A percentile compares a stretch with the other conserved stretches of the same genome.
phyloP scores from a whole-genome alignment of 2,329 filamentous ascomycete species.

The Penicillium fuscoglaucum region DNA sequence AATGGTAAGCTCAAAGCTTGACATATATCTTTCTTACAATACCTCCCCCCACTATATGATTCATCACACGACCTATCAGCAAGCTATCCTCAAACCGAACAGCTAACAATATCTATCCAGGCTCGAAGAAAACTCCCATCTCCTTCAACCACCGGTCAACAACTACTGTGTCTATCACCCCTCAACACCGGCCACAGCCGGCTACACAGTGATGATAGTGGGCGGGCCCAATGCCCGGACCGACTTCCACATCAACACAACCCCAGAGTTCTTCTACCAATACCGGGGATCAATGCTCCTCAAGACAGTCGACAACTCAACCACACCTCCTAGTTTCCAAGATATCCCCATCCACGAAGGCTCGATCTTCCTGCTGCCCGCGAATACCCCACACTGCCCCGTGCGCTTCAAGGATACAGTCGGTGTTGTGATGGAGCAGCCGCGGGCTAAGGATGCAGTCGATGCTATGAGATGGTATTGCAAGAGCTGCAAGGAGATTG shows the following conservation, averaged over 20 bases:
- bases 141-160: conserved; percentile 91
- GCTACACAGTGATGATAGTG: conserved; percentile 89
- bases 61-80: conserved; percentile 13
- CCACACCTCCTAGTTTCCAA: conserved; percentile 60
- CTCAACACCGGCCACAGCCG: conserved; percentile 69
- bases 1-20: conserved; percentile 38
- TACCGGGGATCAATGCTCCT: conserved; percentile 91
- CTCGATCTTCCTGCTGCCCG: conserved; percentile 87
- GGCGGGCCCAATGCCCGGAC: conserved; percentile 94
- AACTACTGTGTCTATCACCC: conserved; percentile 94
- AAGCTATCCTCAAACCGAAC: background rate
- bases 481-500: conserved; percentile 64
- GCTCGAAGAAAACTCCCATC: conserved; percentile 87
- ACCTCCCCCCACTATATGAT: conserved; percentile 23
- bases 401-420: conserved; percentile 91
- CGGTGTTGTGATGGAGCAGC: conserved; percentile 89
- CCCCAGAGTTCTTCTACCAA: conserved; percentile 98
- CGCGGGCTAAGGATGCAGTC: conserved; percentile 65
- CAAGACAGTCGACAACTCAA: conserved; percentile 73
- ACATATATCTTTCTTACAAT: background rate
- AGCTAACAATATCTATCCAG: conserved; percentile 48
- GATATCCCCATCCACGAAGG: conserved; percentile 91
- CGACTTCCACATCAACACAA: conserved; percentile 97
- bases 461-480: conserved; percentile 95
- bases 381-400: conserved; percentile 95